Evolutionary conservation across 345 rosid species (phyloP), one percentile per base, ranked within the genome.

Genomic region (Pugionium cornutum): DNA sequence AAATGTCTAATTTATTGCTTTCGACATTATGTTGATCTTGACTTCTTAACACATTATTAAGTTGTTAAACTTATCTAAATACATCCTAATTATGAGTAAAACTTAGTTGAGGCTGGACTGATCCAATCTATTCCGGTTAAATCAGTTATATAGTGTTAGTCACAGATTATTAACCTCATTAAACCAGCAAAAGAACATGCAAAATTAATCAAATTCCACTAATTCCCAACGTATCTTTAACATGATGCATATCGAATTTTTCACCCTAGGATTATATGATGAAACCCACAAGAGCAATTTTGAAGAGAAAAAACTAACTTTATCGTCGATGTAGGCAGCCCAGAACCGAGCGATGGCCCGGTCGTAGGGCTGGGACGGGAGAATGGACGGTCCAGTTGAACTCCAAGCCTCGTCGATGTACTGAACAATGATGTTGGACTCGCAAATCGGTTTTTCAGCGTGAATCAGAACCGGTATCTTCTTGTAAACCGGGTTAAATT

Each of bases 391-490:
- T 40, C 72, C 77, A 35, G 80, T 69, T 53, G 87, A 67, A 40
- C 31, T 73, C 95, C 90, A 90, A 51, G 61, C 58, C 59, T 86
- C 97, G 9, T 88, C 89, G 9, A 90, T 67, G 72, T 88, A 90
- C 68, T 88, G 74, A 4, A 90, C 87, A 55, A 87, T 88, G 35
- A 88, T 58, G 58, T 81, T 82, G 42, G 97, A 87, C 59, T 89
- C 97, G 9, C 87, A 80, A 9, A 90, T 64, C 25, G 89, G 82
- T 42, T 81, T 86, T 9, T 75, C 87, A 36, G 43, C 73, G 10
- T 90, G 95, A 69, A 88, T 74, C n/a, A 90, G 80, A 62, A 88
- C 91, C 1, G 92, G 92, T 18, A 90, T 73, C 73, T 90, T 90
- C 80, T 88, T 88, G 80, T 88, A 79, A 44, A 88, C 81, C 9